phyloP scores from a whole-genome alignment of 139 green algal genomes.

The Chlorella sp. region DNA sequence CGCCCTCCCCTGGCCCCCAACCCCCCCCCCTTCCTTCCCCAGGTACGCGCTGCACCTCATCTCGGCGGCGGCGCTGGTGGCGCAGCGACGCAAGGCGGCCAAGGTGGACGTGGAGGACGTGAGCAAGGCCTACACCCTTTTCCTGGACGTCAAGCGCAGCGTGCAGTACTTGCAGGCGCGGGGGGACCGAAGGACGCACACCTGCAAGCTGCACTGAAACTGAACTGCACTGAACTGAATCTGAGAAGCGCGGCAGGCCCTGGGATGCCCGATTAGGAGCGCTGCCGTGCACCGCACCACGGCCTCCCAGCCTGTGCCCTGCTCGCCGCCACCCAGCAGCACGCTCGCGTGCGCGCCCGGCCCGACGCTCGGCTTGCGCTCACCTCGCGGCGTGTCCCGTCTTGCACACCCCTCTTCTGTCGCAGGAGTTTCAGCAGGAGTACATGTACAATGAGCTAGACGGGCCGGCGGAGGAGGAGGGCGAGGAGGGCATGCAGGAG shows the following conservation, averaged over 20 bases:
- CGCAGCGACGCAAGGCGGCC: constrained; percentile 78
- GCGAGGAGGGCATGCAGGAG: constrained; percentile 21
- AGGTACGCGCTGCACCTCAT: constrained; percentile 98
- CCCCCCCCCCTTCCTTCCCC: neutral
- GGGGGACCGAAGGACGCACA: neutral
- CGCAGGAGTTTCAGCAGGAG: constrained; percentile 95
- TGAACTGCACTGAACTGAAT: too few species aligned
- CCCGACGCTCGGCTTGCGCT: too few species aligned
- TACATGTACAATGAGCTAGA: constrained; percentile 98
- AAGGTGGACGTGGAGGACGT: constrained; percentile 97
- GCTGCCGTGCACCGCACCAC: too few species aligned
- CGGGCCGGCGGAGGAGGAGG: constrained; percentile 12
- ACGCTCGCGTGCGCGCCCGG: too few species aligned
- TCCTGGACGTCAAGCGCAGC: constrained; percentile 89
- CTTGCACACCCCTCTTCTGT: neutral
- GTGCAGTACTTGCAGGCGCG: constrained; percentile 36
- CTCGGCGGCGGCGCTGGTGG: constrained; percentile 84
- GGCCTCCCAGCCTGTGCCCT: too few species aligned
- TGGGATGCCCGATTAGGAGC: too few species aligned
- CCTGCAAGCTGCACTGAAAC: neutral
- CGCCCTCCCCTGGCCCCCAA: neutral
- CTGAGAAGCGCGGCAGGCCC: too few species aligned
- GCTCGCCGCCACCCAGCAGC: too few species aligned
- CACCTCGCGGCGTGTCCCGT: neutral
- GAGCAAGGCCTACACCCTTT: constrained; percentile 91